Conservation (phyloP, 139 green algal species). For the Chlorella sp. region DNA sequence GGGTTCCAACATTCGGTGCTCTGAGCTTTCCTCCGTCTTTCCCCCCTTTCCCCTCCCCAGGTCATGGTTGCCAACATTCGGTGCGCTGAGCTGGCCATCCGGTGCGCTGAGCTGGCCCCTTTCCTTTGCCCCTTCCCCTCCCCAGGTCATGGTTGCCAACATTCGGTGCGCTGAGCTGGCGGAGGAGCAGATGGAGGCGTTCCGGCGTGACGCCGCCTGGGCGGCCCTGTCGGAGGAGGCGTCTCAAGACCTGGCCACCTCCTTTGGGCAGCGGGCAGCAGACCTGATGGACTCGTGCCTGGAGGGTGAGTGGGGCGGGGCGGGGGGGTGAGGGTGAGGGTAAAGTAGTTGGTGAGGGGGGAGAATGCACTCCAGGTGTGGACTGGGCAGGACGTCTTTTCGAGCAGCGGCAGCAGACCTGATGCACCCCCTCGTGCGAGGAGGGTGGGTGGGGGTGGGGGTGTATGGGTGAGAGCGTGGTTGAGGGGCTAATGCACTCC, state of each 20-base stretch:
- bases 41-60: conserved; percentile 45
- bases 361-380: too few relatives aligned
- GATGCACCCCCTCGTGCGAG: too few relatives aligned
- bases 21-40: too few relatives aligned
- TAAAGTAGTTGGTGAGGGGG: too few relatives aligned
- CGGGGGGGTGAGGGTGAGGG: too few relatives aligned
- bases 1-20: too few relatives aligned
- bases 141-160: conserved; percentile 96
- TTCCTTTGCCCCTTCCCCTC: not conserved
- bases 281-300: conserved; percentile 78
- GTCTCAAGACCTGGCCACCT: conserved; percentile 51
- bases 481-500: too few relatives aligned
- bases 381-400: too few relatives aligned
- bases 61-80: conserved; percentile 98
- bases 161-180: conserved; percentile 93
- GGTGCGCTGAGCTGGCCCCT: not conserved
- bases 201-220: conserved; percentile 74
- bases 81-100: conserved; percentile 85
- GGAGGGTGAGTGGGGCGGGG: conserved; percentile 35
- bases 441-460: too few relatives aligned
- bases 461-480: too few relatives aligned
- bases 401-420: too few relatives aligned
- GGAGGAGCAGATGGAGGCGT: conserved; percentile 68
- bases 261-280: conserved; percentile 65
- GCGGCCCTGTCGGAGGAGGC: conserved; percentile 52